These are phyloP conservation scores for Dalbergia cultrata DNA, from an alignment of 306 rosid species.

Conservation along the genomic window DNA sequence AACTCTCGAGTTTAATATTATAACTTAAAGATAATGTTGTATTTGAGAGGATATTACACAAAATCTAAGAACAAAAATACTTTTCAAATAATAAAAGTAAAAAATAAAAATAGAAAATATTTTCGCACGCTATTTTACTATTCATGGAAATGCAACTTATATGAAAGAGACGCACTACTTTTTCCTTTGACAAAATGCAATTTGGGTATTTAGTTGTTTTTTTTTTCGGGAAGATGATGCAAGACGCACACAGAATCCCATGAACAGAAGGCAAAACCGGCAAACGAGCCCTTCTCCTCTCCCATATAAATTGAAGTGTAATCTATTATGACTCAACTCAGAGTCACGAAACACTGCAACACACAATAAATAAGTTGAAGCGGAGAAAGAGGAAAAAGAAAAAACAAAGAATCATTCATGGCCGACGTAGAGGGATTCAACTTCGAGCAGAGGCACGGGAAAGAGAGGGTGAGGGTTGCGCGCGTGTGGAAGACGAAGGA, in stretches of 20 bases:
- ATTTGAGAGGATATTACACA: no score
- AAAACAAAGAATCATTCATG: conserved; percentile 42
- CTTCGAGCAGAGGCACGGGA: conserved; percentile 92
- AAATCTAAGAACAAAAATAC: no score
- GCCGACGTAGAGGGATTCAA: conserved; percentile 61
- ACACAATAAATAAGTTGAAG: not conserved
- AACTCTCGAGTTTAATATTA: no score
- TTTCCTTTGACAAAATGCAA: no score
- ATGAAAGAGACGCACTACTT: no score
- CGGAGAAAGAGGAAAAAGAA: not conserved
- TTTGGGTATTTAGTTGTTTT: no score
- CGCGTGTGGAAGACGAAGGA: conserved; percentile 74
- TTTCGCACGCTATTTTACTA: no score
- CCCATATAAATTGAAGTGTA: not conserved
- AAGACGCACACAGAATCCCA: conserved; percentile 20
- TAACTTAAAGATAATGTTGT: no score
- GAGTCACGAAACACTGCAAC: not conserved
- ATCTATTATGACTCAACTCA: not conserved
- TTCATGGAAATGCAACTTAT: no score
- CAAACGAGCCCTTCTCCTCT: not conserved
- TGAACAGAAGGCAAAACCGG: conserved; percentile 7
- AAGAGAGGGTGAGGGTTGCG: conserved; percentile 83
- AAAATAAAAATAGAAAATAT: no score
- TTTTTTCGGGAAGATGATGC: not conserved
- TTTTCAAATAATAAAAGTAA: no score